Evolutionary conservation across 2,329 filamentous ascomycete species (phyloP).

Genomic region (Aureobasidium melanogenum): DNA sequence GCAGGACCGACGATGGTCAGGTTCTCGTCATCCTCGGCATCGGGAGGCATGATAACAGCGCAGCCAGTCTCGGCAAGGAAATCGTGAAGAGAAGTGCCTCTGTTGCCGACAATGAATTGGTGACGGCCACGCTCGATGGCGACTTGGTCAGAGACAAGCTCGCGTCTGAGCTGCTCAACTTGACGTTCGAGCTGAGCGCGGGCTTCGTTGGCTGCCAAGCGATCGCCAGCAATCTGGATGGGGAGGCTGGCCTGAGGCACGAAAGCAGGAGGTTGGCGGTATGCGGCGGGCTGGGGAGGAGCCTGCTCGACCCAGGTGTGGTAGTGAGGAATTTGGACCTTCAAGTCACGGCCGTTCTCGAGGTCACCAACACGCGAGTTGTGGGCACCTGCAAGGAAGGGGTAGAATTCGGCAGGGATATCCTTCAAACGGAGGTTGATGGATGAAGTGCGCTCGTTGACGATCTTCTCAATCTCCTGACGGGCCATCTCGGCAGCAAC

Average conservation of each 20-base stretch:
- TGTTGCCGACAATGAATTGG: constrained; percentile 87
- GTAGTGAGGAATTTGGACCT: constrained; percentile 75
- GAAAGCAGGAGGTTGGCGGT: constrained; percentile 62
- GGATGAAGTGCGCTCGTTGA: constrained; percentile 74
- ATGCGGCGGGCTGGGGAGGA: constrained; percentile 52
- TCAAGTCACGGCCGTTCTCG: constrained; percentile 64
- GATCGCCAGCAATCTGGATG: constrained; percentile 82
- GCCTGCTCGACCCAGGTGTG: constrained; percentile 62
- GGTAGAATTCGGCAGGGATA: constrained; percentile 87
- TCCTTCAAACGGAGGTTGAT: constrained; percentile 73
- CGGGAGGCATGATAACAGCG: constrained; percentile 70
- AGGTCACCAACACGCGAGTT: constrained; percentile 59
- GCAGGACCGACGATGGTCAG: constrained; percentile 77
- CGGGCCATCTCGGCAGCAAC: constrained; percentile 77
- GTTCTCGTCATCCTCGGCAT: constrained; percentile 68
- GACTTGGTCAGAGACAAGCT: constrained; percentile 68
- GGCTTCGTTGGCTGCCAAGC: constrained; percentile 68
- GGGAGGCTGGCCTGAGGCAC: constrained; percentile 62
- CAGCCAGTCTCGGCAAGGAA: constrained; percentile 90
- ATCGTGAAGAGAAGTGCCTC: constrained; percentile 69
- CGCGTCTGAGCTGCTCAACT: constrained; percentile 64
- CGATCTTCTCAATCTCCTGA: constrained; percentile 77
- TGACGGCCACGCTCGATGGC: constrained; percentile 80
- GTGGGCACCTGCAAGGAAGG: constrained; percentile 79
- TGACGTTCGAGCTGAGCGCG: constrained; percentile 73